phyloP scores from a whole-genome alignment of 2,329 filamentous ascomycete genomes.

The Xylaria polymorpha region DNA sequence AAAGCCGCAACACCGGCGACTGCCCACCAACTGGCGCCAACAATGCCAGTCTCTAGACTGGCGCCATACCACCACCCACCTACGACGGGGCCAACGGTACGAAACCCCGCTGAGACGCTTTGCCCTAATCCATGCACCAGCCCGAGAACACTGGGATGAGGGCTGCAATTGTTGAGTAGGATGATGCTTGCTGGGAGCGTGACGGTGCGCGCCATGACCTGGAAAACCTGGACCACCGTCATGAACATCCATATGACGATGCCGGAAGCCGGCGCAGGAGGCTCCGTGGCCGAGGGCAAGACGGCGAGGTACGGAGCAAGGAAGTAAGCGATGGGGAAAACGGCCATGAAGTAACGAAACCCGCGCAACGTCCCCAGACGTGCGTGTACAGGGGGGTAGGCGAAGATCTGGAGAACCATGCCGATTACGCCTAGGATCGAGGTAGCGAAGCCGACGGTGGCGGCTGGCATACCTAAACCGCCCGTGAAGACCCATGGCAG shows the following conservation, averaged over 20 bases:
- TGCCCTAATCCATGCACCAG: conserved; percentile 67
- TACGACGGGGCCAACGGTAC: conserved; percentile 62
- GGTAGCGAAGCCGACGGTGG: conserved; percentile 75
- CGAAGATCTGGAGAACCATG: conserved; percentile 73
- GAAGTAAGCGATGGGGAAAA: conserved; percentile 76
- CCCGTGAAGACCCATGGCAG: conserved; percentile 69
- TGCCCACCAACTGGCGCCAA: conserved; percentile 62
- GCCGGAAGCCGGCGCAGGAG: conserved; percentile 59
- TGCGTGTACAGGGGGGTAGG: conserved; percentile 74
- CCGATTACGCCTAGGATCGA: conserved; percentile 76
- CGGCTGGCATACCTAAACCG: conserved; percentile 73
- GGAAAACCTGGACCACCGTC: conserved; percentile 70
- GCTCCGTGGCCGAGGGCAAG: conserved; percentile 62
- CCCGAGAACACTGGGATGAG: conserved; percentile 67
- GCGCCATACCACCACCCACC: conserved; percentile 62
- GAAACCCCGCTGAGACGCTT: conserved; percentile 61
- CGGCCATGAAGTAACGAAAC: conserved; percentile 72
- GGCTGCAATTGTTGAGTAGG: conserved; percentile 69
- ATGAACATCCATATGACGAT: conserved; percentile 70
- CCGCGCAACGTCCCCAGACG: conserved; percentile 73
- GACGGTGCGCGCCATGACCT: conserved; percentile 80
- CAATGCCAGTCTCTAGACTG: conserved; percentile 58
- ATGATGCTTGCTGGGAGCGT: conserved; percentile 69
- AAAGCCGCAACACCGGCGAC: conserved; percentile 63
- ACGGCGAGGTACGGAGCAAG: conserved; percentile 75